Base-by-base conservation (phyloP, 345 rosid genomes). In the Physaria fendleri region DNA sequence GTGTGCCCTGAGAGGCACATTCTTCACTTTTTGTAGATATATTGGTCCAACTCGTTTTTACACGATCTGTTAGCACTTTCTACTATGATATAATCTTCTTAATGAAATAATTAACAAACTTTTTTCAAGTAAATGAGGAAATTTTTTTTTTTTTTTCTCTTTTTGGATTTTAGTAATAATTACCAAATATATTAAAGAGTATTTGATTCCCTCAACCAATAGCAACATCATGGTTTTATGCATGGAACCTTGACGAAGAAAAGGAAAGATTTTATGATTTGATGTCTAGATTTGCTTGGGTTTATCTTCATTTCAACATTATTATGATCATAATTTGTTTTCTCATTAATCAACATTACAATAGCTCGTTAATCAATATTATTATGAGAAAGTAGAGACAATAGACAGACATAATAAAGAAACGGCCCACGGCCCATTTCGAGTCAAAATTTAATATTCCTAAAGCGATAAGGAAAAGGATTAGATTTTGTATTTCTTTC, bases 1-100 rank as follows among this genome's bases (percentile, higher is more conserved):
- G 53, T 61, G 50, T 69, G 68, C 73, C 62, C 68, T 69, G 66
- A 33, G n/a, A n/a, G n/a, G n/a, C 73, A 68, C 50, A 44, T 52
- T 34, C 18, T 32, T 44, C 62, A 37, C 73, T 37, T 55, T 68
- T 50, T 51, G 12, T 41, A 20, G 39, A 34, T 53, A 15, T 61
- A 61, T 60, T 61, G 67, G 68, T 61, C 73, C 68, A 68, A 42
- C 56, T 68, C 55, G n/a, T 61, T 37, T 8, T 37, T 45, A 28
- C 62, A 61, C 56, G 18, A 21, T 44, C 22, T 28, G 23, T 8
- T 37, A 15, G 18, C 56, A 60, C 25, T 43, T 27, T 10, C 14
- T 15, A 17, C 23, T 39, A 41, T 23, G 21, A 47, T 55, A 18
- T 25, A 35, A 8, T 41, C 49, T 41, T 56, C 8, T 15, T 22